Evolutionary conservation across 257 asterid genomes (phyloP).

Genomic region (Solanum medicagineum): DNA sequence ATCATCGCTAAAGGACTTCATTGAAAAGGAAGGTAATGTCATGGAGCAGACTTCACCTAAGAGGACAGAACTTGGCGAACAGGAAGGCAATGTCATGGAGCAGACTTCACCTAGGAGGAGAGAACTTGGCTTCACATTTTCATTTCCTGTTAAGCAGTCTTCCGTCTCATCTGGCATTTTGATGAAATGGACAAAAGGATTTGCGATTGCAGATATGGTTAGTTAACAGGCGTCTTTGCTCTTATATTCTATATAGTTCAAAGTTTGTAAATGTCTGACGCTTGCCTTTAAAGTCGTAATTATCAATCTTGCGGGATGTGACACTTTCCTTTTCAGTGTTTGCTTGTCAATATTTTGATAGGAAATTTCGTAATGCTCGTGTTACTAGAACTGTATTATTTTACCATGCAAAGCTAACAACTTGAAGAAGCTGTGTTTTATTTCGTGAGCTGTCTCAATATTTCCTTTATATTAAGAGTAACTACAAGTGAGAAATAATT

Average conservation of each 20-base stretch:
- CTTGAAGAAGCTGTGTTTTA: neutral
- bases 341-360: neutral
- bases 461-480: neutral
- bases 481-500: neutral
- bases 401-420: neutral
- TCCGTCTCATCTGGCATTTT: conserved; percentile 61
- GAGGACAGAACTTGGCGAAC: conserved; percentile 55
- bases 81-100: conserved; percentile 28
- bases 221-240: conserved; percentile 8
- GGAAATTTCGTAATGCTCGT: neutral
- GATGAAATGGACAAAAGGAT: conserved; percentile 79
- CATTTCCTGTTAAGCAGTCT: conserved; percentile 70
- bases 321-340: neutral
- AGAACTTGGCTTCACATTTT: conserved; percentile 83
- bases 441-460: neutral
- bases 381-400: neutral
- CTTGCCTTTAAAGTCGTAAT: neutral
- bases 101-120: conserved; percentile 19
- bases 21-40: conserved; percentile 36
- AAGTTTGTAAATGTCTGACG: neutral
- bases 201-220: conserved; percentile 60
- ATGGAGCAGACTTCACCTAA: conserved; percentile 18
- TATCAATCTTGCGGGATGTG: neutral
- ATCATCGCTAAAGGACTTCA: conserved; percentile 39
- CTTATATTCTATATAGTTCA: neutral